These are phyloP conservation scores for Ricinus communis DNA, from an alignment of 345 rosid genomes.

Conservation along the genomic window DNA sequence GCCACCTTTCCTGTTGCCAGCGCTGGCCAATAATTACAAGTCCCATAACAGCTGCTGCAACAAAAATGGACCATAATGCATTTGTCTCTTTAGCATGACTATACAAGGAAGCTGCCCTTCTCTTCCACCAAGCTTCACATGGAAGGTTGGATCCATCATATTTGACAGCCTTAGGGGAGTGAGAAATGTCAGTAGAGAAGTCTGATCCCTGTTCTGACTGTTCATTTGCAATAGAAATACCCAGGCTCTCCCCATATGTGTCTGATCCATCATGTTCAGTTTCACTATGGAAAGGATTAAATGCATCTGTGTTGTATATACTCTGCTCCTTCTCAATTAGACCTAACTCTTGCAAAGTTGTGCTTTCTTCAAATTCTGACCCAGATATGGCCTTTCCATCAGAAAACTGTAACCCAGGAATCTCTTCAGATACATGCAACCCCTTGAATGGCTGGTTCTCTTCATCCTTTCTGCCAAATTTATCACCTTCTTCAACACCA, in stretches of 20 bases:
- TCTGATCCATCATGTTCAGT: conserved; percentile 46
- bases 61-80: conserved; percentile 81
- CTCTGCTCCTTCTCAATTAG: conserved; percentile 44
- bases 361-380: conserved; percentile 44
- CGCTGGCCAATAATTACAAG: conserved; percentile 90
- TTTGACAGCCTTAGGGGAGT: conserved; percentile 32
- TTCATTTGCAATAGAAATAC: conserved; percentile 39
- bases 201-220: conserved; percentile 31
- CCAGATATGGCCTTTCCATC: conserved; percentile 44
- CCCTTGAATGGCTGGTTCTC: conserved; percentile 53
- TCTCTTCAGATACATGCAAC: conserved; percentile 53
- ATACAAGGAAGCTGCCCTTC: conserved; percentile 70
- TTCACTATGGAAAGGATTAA: conserved; percentile 54
- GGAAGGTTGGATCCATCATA: conserved; percentile 50
- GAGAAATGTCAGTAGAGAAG: conserved; percentile 38
- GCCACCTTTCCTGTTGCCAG: conserved; percentile 98
- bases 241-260: conserved; percentile 35
- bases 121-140: conserved; percentile 96
- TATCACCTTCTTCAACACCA: conserved; percentile 38
- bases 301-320: conserved; percentile 46
- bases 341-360: conserved; percentile 33
- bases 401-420: conserved; percentile 44
- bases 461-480: conserved; percentile 54
- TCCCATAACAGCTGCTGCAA: conserved; percentile 95
- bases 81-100: conserved; percentile 80